A percentile compares a stretch with the other conserved stretches of the same genome.
phyloP scores from a whole-genome alignment of 345 rosid species.

The Eucalyptus cladocalyx region DNA sequence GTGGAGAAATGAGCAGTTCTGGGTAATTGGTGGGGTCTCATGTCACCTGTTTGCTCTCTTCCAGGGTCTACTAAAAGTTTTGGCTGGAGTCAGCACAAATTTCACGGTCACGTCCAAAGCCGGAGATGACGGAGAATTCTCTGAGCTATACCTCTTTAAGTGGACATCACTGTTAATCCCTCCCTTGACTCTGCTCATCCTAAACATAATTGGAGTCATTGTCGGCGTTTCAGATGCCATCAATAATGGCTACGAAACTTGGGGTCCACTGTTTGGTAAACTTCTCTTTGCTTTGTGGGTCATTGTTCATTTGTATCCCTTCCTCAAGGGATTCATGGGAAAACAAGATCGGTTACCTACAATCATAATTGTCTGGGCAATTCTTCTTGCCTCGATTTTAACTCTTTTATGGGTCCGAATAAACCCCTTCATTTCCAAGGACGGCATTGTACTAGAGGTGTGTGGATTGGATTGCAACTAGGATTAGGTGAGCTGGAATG shows the following conservation, averaged over 20 bases:
- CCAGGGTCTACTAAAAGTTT: slow-evolving; percentile 66
- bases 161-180: slow-evolving; percentile 58
- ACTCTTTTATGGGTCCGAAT: slow-evolving; percentile 58
- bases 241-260: slow-evolving; percentile 52
- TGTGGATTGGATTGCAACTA: slow-evolving; percentile 44
- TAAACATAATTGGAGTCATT: slow-evolving; percentile 45
- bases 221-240: slow-evolving; percentile 56
- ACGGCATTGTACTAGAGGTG: slow-evolving; percentile 32
- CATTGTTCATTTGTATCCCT: slow-evolving; percentile 51
- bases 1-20: slow-evolving; percentile 76
- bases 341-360: slow-evolving; percentile 54
- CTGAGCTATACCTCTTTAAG: slow-evolving; percentile 54
- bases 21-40: slow-evolving; percentile 67
- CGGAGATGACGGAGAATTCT: slow-evolving; percentile 51
- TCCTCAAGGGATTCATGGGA: slow-evolving; percentile 52
- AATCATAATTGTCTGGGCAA: slow-evolving; percentile 52
- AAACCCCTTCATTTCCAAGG: slow-evolving; percentile 36
- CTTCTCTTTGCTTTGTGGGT: slow-evolving; percentile 58
- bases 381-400: slow-evolving; percentile 47
- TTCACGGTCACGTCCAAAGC: slow-evolving; percentile 60
- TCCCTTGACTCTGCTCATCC: slow-evolving; percentile 38
- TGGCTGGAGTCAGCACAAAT: slow-evolving; percentile 54
- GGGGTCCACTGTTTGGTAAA: slow-evolving; percentile 62
- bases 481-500: neutral
- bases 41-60: slow-evolving; percentile 55